Evolutionary conservation across 2,329 filamentous ascomycete species (phyloP).

Genomic region (Shiraia sp.): DNA sequence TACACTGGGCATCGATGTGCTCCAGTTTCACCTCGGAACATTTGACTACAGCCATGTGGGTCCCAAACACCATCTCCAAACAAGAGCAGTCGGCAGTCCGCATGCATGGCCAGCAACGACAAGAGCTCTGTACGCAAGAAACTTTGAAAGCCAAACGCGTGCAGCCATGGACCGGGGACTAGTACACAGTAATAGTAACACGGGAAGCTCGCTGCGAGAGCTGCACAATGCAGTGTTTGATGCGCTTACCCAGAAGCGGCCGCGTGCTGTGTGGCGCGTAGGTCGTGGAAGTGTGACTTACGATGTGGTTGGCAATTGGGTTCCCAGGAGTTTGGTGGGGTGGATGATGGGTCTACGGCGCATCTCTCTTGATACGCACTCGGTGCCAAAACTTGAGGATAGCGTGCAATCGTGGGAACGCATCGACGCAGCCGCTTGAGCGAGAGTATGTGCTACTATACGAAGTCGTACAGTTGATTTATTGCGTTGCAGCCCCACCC

Average conservation of each 20-base stretch:
- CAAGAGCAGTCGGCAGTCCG: slow-evolving; percentile 35
- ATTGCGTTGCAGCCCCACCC: no score
- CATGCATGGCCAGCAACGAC: slow-evolving; percentile 44
- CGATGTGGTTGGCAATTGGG: slow-evolving; percentile 79
- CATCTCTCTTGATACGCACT: slow-evolving; percentile 48
- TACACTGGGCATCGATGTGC: slow-evolving; percentile 75
- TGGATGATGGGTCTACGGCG: slow-evolving; percentile 88
- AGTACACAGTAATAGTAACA: slow-evolving; percentile 52
- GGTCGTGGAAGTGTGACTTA: slow-evolving; percentile 85
- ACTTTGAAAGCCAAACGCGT: slow-evolving; percentile 44
- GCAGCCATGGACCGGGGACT: slow-evolving; percentile 57
- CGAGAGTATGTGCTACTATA: not conserved
- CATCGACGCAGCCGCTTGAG: slow-evolving; percentile 38
- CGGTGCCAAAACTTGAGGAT: slow-evolving; percentile 46
- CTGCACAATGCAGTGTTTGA: slow-evolving; percentile 91
- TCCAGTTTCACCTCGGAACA: slow-evolving; percentile 87
- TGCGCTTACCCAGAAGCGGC: slow-evolving; percentile 70
- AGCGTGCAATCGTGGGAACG: slow-evolving; percentile 54
- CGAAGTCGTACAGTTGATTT: not conserved
- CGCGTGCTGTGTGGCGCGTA: slow-evolving; percentile 70
- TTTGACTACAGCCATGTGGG: slow-evolving; percentile 77
- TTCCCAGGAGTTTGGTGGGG: slow-evolving; percentile 76
- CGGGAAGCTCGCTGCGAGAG: slow-evolving; percentile 73
- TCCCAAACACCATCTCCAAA: slow-evolving; percentile 46
- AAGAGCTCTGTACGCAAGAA: slow-evolving; percentile 41